phyloP scores from a whole-genome alignment of 306 rosid species.

The Rubus idaeus region DNA sequence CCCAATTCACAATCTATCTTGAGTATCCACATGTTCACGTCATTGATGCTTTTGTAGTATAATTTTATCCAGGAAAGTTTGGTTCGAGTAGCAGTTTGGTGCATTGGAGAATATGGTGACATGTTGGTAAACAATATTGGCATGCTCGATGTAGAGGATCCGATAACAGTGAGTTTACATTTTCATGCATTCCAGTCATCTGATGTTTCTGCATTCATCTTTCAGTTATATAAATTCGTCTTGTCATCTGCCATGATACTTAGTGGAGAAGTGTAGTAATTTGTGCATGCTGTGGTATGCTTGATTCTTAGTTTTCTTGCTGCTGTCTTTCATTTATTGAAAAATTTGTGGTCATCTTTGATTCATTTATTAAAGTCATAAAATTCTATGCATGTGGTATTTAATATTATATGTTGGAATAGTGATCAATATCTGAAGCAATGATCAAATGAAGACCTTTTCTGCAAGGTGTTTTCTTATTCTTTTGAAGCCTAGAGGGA shows the following conservation, averaged over 20 bases:
- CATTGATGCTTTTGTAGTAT: background rate
- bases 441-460: background rate
- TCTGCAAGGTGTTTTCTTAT: background rate
- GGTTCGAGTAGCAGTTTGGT: conserved; percentile 98
- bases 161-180: conserved; percentile 66
- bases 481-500: background rate
- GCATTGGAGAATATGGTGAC: conserved; percentile 97
- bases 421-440: background rate
- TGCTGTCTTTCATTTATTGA: background rate
- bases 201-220: conserved; percentile 15
- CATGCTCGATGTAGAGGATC: conserved; percentile 87
- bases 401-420: background rate
- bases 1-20: conserved; percentile 22
- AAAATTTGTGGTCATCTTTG: background rate
- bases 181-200: conserved; percentile 20
- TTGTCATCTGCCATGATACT: background rate
- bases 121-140: conserved; percentile 77
- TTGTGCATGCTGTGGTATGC: background rate
- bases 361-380: background rate
- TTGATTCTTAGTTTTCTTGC: background rate
- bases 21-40: conserved; percentile 5
- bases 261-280: background rate
- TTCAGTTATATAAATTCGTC: conserved; percentile 7
- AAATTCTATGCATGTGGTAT: background rate
- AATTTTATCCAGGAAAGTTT: conserved; percentile 74